A percentile compares a stretch with the other conserved stretches of the same genome.
phyloP scores from a whole-genome alignment of 805 yeast genomes.

The Ogataea neopini region DNA sequence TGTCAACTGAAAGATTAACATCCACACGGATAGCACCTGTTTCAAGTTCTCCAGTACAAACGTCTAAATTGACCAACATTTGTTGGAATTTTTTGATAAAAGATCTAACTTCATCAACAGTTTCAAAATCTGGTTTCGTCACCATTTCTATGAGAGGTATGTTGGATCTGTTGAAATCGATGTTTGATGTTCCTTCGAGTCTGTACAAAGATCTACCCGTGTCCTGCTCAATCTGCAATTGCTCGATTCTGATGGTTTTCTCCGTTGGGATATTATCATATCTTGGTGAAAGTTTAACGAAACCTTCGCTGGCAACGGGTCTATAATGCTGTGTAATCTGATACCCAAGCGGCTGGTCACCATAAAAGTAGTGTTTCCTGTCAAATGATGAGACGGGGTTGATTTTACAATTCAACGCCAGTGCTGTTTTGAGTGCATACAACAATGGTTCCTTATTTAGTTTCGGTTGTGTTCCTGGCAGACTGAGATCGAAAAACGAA shows the following conservation, averaged over 20 bases:
- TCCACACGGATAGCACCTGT: slow-evolving; percentile 95
- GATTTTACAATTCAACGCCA: slow-evolving; percentile 63
- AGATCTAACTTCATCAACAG: slow-evolving; percentile 65
- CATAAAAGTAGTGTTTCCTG: slow-evolving; percentile 93
- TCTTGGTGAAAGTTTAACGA: slow-evolving; percentile 44
- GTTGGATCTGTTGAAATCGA: slow-evolving; percentile 84
- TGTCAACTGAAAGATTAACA: slow-evolving; percentile 82
- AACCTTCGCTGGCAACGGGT: slow-evolving; percentile 77
- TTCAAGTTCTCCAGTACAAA: slow-evolving; percentile 90
- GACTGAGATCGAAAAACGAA: slow-evolving; percentile 77
- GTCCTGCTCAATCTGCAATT: slow-evolving; percentile 92
- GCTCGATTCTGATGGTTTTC: slow-evolving; percentile 63
- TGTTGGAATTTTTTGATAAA: slow-evolving; percentile 82
- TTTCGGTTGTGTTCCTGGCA: slow-evolving; percentile 92
- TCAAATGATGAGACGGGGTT: slow-evolving; percentile 69
- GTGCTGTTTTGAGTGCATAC: slow-evolving; percentile 70
- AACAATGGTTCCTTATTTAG: slow-evolving; percentile 74
- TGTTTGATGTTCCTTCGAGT: slow-evolving; percentile 40
- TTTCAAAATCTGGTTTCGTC: slow-evolving; percentile 81
- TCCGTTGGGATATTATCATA: slow-evolving; percentile 52
- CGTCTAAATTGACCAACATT: slow-evolving; percentile 62
- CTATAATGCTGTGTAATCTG: slow-evolving; percentile 89
- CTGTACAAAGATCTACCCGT: slow-evolving; percentile 78
- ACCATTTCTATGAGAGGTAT: slow-evolving; percentile 89
- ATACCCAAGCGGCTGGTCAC: slow-evolving; percentile 95